phyloP scores from a whole-genome alignment of 2,329 filamentous ascomycete genomes.

The Sporothrix schenckii region DNA sequence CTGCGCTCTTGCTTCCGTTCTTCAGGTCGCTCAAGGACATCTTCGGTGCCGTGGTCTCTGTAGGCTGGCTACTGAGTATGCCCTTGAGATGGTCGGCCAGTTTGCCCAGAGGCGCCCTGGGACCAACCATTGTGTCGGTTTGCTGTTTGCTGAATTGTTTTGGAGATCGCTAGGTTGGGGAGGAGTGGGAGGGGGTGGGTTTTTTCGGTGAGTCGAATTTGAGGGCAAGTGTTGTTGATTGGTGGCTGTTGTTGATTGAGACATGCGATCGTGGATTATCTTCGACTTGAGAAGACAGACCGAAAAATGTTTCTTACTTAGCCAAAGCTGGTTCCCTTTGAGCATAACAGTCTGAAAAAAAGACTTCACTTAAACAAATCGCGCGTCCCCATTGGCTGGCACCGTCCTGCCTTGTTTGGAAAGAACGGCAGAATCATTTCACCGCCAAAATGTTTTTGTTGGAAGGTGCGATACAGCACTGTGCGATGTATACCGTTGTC shows the following conservation, averaged over 20 bases:
- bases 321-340: not conserved
- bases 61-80: conserved; percentile 32
- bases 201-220: not conserved
- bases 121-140: conserved; percentile 32
- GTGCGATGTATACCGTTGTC: not conserved
- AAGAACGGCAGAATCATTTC: conserved; percentile 34
- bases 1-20: conserved; percentile 20
- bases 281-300: not conserved
- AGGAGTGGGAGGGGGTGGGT: not conserved
- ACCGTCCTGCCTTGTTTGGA: not conserved
- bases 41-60: conserved; percentile 1
- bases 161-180: not conserved
- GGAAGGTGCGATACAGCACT: conserved; percentile 21
- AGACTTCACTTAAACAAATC: conserved; percentile 26
- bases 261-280: not conserved
- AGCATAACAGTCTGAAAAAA: conserved; percentile 6
- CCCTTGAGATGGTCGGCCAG: conserved; percentile 40
- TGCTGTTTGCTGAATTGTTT: not conserved
- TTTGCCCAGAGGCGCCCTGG: conserved; percentile 41
- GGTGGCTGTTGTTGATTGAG: not conserved
- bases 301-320: conserved; percentile 15
- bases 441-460: conserved; percentile 34
- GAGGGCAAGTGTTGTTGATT: not conserved
- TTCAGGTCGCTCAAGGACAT: conserved; percentile 32
- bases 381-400: conserved; percentile 32